Evolutionary conservation across 1,139 yeast genomes (phyloP).

Genomic region (Geotrichum siamense): DNA sequence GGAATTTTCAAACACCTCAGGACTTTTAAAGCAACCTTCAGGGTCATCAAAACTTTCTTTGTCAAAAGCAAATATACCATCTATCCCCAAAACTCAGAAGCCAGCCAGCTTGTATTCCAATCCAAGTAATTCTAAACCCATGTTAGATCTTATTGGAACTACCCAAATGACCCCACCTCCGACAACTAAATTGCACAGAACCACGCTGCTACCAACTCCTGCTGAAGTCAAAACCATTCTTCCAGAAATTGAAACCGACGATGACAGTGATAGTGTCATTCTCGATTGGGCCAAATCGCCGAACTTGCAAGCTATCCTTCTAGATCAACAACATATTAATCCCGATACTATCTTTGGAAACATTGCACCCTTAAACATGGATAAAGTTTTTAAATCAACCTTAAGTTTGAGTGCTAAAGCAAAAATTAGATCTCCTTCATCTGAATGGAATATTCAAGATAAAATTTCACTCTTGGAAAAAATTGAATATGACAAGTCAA

Average conservation of each 20-base stretch:
- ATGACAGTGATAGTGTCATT: slow-evolving; percentile 52
- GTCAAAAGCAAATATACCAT: slow-evolving; percentile 2
- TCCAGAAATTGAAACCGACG: slow-evolving; percentile 47
- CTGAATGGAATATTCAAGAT: slow-evolving; percentile 46
- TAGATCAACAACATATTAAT: slow-evolving; percentile 54
- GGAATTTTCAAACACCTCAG: slow-evolving; percentile 19
- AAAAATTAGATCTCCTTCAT: slow-evolving; percentile 55
- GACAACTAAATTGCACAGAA: not conserved
- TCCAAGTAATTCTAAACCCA: slow-evolving; percentile 2
- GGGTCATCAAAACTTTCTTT: slow-evolving; percentile 2
- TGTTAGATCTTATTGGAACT: slow-evolving; percentile 4
- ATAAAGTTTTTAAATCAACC: slow-evolving; percentile 53
- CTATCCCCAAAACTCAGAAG: not conserved
- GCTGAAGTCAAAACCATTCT: slow-evolving; percentile 27
- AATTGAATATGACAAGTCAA: slow-evolving; percentile 45
- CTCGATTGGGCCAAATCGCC: slow-evolving; percentile 73
- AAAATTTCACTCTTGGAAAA: slow-evolving; percentile 42
- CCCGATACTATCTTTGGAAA: slow-evolving; percentile 77
- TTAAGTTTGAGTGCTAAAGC: slow-evolving; percentile 35
- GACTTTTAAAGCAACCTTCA: slow-evolving; percentile 23
- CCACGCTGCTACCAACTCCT: slow-evolving; percentile 1
- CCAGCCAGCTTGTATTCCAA: slow-evolving; percentile 4
- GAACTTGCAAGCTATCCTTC: slow-evolving; percentile 46
- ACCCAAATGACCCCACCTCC: not conserved
- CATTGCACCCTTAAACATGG: slow-evolving; percentile 59